Conservation (phyloP, 202 grass and related monocot genomes). For the Zizania palustris region DNA sequence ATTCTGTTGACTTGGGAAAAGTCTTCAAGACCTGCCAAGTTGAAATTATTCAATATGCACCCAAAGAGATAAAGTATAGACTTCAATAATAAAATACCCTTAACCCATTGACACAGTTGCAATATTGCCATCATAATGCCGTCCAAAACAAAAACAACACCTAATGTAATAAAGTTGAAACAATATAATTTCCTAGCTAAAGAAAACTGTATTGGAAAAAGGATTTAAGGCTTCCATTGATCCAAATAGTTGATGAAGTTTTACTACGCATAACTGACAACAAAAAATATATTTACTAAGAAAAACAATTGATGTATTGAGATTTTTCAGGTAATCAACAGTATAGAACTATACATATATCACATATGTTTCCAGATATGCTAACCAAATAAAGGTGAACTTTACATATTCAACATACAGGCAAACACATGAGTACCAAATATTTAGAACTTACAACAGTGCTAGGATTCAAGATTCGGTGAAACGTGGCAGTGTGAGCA, state of each 20-base stretch:
- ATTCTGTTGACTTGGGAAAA: slow-evolving; percentile 69
- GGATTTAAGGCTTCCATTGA: not conserved
- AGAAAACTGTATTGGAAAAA: slow-evolving; percentile 18
- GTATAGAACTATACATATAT: not conserved
- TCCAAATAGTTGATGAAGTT: slow-evolving; percentile 15
- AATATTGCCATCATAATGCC: not conserved
- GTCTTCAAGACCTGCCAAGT: slow-evolving; percentile 81
- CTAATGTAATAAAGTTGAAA: slow-evolving; percentile 12
- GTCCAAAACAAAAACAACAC: slow-evolving; percentile 30
- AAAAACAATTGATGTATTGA: not conserved
- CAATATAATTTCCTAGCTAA: slow-evolving; percentile 19
- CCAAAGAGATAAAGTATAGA: slow-evolving; percentile 24
- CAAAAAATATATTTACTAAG: slow-evolving; percentile 7
- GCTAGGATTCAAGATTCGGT: not conserved
- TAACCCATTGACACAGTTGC: not conserved
- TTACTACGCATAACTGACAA: slow-evolving; percentile 34
- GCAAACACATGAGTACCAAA: slow-evolving; percentile 22
- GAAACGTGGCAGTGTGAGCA: slow-evolving; percentile 33
- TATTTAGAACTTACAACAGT: slow-evolving; percentile 8
- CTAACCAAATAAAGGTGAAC: slow-evolving; percentile 19
- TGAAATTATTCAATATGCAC: slow-evolving; percentile 34
- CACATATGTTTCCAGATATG: not conserved
- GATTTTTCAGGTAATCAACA: slow-evolving; percentile 14
- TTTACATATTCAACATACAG: slow-evolving; percentile 15
- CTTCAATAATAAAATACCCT: slow-evolving; percentile 28